phyloP scores from a whole-genome alignment of 176 grass and related monocot species.

The Eleusine indica region DNA sequence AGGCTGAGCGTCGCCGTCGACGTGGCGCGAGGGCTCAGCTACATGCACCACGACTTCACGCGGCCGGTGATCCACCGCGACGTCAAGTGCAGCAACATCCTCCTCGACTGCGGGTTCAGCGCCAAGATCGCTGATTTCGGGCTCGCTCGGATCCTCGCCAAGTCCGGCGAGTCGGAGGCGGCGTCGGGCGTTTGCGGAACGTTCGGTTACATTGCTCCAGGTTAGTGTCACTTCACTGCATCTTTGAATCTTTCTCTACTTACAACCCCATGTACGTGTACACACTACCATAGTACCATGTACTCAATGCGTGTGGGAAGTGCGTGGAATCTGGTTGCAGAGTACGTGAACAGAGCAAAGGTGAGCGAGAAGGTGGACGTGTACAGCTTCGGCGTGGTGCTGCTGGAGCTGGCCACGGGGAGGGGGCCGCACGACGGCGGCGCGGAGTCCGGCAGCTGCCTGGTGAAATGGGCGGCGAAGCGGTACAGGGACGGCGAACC shows the following conservation, averaged over 20 bases:
- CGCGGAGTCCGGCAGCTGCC: conserved; percentile 37
- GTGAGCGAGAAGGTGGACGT: conserved; percentile 54
- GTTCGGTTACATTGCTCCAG: not conserved
- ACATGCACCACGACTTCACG: conserved; percentile 73
- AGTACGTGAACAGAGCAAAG: conserved; percentile 18
- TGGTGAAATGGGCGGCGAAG: conserved; percentile 27
- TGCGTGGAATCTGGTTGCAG: not conserved
- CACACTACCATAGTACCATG: too few species aligned
- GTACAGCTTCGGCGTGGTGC: conserved; percentile 79
- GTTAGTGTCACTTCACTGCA: not conserved
- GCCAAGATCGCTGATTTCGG: not conserved
- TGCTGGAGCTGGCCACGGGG: conserved; percentile 48
- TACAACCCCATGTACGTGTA: too few species aligned
- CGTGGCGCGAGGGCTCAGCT: conserved; percentile 10
- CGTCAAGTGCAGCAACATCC: conserved; percentile 88
- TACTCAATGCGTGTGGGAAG: not conserved
- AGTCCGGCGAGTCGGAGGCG: not conserved
- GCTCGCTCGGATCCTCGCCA: not conserved
- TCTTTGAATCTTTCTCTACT: too few species aligned
- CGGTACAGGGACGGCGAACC: not conserved
- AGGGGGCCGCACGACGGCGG: not conserved
- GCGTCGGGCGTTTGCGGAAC: not conserved
- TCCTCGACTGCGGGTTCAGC: conserved; percentile 48
- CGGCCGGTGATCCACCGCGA: conserved; percentile 74
- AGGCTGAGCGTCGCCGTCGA: not conserved